Conservation (phyloP, 1,284 basidiomycete species). For the Grifola frondosa region DNA sequence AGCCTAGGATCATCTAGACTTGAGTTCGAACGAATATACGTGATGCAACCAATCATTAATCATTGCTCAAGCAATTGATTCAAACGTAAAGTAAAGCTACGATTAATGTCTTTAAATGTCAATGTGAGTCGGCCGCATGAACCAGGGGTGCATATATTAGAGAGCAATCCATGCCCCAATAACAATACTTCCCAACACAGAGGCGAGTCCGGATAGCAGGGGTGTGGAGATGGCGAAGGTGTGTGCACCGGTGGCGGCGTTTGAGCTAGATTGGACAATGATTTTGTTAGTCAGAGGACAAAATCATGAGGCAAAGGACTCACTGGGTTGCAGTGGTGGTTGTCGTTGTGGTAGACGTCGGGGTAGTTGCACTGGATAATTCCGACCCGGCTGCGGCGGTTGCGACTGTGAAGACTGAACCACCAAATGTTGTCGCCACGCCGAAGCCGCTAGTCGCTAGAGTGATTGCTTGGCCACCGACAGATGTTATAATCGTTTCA, state of each 20-base stretch:
- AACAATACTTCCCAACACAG: slow-evolving; percentile 43
- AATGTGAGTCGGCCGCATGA: too few relatives aligned
- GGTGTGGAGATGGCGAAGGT: slow-evolving; percentile 35
- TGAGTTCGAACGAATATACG: too few relatives aligned
- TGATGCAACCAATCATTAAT: too few relatives aligned
- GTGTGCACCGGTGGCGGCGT: slow-evolving; percentile 25
- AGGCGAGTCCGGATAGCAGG: slow-evolving; percentile 40
- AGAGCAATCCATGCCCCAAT: slow-evolving; percentile 41
- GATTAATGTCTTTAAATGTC: too few relatives aligned
- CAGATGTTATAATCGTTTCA: slow-evolving; percentile 43
- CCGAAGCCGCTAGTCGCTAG: slow-evolving; percentile 47
- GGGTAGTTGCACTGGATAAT: slow-evolving; percentile 23
- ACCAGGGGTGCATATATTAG: slow-evolving; percentile 25
- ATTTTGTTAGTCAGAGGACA: background rate
- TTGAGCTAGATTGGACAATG: slow-evolving; percentile 7
- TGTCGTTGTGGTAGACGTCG: slow-evolving; percentile 30
- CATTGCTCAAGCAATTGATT: too few relatives aligned
- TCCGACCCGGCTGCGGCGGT: slow-evolving; percentile 19
- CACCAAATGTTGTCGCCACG: slow-evolving; percentile 49
- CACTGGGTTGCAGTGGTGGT: slow-evolving; percentile 13
- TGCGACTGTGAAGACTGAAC: slow-evolving; percentile 47
- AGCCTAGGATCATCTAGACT: too few relatives aligned
- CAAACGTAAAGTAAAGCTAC: too few relatives aligned
- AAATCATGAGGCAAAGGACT: slow-evolving; percentile 11
- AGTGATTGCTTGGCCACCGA: slow-evolving; percentile 53